phyloP scores from a whole-genome alignment of 305 asterid genomes.

The Fraxinus sp. region DNA sequence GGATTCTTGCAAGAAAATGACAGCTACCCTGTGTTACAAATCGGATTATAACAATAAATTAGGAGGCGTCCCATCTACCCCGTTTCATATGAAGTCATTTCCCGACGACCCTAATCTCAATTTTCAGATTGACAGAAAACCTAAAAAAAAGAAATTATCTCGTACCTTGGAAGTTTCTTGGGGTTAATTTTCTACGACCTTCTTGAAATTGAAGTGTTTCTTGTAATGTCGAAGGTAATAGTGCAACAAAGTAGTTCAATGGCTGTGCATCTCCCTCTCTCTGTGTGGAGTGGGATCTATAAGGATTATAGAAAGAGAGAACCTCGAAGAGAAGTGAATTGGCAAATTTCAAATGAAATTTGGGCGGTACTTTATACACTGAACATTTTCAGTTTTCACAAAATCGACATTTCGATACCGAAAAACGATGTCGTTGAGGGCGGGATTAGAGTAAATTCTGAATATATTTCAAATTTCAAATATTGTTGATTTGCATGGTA shows the following conservation, averaged over 20 bases:
- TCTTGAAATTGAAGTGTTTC: slow-evolving; percentile 1
- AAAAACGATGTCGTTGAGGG: background rate
- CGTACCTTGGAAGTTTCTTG: slow-evolving; percentile 23
- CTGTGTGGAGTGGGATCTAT: background rate
- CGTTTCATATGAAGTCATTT: slow-evolving; percentile 1
- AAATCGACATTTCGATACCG: background rate
- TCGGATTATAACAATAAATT: background rate
- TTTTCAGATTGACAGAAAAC: background rate
- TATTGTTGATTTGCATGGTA: background rate
- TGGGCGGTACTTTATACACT: slow-evolving; percentile 44
- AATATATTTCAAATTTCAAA: background rate
- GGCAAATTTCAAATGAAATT: slow-evolving; percentile 51
- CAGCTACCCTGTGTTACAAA: background rate
- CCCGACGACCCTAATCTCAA: background rate
- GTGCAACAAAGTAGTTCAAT: slow-evolving; percentile 3
- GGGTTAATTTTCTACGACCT: background rate
- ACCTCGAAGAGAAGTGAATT: slow-evolving; percentile 32
- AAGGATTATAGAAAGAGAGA: slow-evolving; percentile 13
- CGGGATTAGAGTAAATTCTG: background rate
- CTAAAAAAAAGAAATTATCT: background rate
- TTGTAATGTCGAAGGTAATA: background rate
- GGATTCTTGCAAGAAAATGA: slow-evolving; percentile 5
- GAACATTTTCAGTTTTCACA: background rate
- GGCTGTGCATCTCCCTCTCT: slow-evolving; percentile 4
- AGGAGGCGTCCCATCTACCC: background rate